Conservation (phyloP, 306 rosid genomes). For the Crataegus laevigata region DNA sequence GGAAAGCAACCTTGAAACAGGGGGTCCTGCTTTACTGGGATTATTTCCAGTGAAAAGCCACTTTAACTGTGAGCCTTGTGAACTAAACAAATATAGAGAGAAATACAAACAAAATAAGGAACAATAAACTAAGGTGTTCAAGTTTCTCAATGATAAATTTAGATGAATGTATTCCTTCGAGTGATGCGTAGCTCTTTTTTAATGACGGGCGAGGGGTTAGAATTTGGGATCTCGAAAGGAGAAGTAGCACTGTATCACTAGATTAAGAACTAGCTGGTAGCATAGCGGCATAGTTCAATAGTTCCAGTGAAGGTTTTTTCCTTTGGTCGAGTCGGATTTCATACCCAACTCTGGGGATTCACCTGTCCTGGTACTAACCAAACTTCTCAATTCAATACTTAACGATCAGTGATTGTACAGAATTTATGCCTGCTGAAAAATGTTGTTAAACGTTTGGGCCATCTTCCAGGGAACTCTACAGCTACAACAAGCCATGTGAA, state of each 20-base stretch:
- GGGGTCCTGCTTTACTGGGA: slow-evolving; percentile 9
- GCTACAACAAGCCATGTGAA: neutral
- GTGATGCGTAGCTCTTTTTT: neutral
- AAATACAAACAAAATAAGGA: too few species aligned
- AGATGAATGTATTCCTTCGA: neutral
- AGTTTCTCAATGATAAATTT: too few species aligned
- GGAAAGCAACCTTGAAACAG: neutral
- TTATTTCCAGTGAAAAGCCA: neutral
- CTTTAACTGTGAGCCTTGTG: neutral
- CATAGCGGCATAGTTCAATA: too few species aligned
- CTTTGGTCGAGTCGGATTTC: too few species aligned
- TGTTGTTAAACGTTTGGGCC: neutral
- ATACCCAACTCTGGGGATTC: too few species aligned
- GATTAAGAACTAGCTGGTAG: too few species aligned
- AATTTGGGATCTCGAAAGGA: too few species aligned
- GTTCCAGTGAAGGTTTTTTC: too few species aligned
- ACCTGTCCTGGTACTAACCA: neutral
- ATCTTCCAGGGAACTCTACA: neutral
- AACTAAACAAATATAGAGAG: neutral
- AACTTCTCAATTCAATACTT: neutral
- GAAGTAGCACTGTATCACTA: too few species aligned
- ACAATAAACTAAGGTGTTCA: too few species aligned
- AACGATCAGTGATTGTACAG: neutral
- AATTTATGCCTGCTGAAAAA: neutral
- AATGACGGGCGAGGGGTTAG: too few species aligned